Evolutionary conservation across 2,329 filamentous ascomycete genomes (phyloP), one percentile per base, ranked within the genome.

Genomic region (Lomentospora prolificans): DNA sequence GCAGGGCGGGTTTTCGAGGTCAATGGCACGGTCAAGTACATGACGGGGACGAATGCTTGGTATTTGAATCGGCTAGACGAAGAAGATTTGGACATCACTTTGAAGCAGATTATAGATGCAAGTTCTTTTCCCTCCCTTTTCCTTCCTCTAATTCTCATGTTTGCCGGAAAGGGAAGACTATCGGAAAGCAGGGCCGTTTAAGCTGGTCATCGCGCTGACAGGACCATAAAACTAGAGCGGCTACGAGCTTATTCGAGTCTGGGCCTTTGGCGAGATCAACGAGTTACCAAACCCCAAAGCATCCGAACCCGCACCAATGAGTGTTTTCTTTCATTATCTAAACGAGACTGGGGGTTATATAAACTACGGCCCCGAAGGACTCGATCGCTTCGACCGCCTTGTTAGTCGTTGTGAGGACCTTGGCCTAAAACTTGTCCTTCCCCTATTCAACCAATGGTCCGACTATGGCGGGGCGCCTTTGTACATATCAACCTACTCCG

Each of bases 381-480:
- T 87, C 7, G 50, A 51, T n/a, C 50, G 50, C 27, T 33, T 51
- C 24, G 50, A 51, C 25, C 30, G 25, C 24, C 50, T 51, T 4
- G 25, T 51, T 12, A 31, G 27, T 14, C 27, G 27, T n/a, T 51
- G 50, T 14, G 50, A 51, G 14, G 30, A 33, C 10, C 50, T 51
- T 12, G 50, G 50, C n/a, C 10, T 51, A 14, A 51, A 51, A 19
- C 50, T 51, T 14, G 50, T 51, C 27, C 27, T 51, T n/a, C 50
- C 50, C 17, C 76, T 86, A 46, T 80, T 86, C 56, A 87, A 87
- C 69, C 81, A 87, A 69, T 88, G 84, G 83, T 72, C 72, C 50
- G 85, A 87, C 63, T 86, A 85, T 46, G 83, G 81, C 27, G 82
- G 83, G 51, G 84, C 85, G 69, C 71, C 73, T 9, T 77, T 78